Percentiles rank a stretch among this genome's conserved stretches.
These are phyloP conservation scores for Neurospora sp. DNA, from an alignment of 495 filamentous ascomycete genomes.

Conservation along the genomic window DNA sequence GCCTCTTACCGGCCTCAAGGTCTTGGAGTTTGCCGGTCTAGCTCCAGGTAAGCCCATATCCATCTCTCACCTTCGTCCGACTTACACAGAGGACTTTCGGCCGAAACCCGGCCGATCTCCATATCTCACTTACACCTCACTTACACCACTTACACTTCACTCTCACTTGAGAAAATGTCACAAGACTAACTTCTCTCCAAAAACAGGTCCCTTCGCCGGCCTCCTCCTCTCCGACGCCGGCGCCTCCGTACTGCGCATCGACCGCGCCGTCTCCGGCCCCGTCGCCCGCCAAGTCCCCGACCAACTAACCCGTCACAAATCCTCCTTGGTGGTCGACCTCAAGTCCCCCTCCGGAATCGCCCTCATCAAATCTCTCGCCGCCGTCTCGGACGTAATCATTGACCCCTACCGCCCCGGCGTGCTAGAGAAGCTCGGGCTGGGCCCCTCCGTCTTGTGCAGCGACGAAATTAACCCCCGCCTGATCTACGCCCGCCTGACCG, in stretches of 20 bases:
- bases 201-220: slow-evolving; percentile 74
- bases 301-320: slow-evolving; percentile 66
- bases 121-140: background rate
- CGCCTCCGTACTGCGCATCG: slow-evolving; percentile 78
- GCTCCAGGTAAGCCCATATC: slow-evolving; percentile 56
- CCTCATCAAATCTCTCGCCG: slow-evolving; percentile 55
- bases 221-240: slow-evolving; percentile 84
- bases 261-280: slow-evolving; percentile 40
- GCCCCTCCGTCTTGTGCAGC: slow-evolving; percentile 51
- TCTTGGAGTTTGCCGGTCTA: slow-evolving; percentile 82
- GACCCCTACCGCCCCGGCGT: slow-evolving; percentile 90
- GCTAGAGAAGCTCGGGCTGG: slow-evolving; percentile 70
- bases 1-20: slow-evolving; percentile 65
- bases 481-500: slow-evolving; percentile 76
- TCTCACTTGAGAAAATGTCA: background rate
- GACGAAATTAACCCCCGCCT: slow-evolving; percentile 54
- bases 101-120: background rate
- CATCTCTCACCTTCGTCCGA: background rate
- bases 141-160: background rate
- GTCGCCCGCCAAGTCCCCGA: slow-evolving; percentile 45
- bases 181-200: background rate
- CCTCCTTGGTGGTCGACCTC: slow-evolving; percentile 66
- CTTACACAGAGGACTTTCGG: background rate
- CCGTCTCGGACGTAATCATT: slow-evolving; percentile 65
- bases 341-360: slow-evolving; percentile 51